Evolutionary conservation across 1,284 basidiomycete species (phyloP), one percentile per base, ranked within the genome.

Genomic region (Irpex sp.): DNA sequence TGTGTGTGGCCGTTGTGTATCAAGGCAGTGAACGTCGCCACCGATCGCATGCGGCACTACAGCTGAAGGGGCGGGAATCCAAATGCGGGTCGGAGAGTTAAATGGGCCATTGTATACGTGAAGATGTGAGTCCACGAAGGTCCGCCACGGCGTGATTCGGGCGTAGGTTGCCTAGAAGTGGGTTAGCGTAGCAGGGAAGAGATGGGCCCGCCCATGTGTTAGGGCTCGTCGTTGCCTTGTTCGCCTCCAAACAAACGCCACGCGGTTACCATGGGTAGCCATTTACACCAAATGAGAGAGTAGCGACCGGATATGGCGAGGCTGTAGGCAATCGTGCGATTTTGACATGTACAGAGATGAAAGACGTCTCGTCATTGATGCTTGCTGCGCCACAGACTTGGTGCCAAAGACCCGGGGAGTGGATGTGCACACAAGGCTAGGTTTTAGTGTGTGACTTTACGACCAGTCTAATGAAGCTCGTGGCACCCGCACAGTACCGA

Each of bases 331-430:
- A 56, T 36, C 54, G 54, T 56, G 54, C 54, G 31, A 56, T 21
- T 56, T 56, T 11, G 31, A 36, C 54, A 9, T 56, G 17, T 9
- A 26, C 11, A 8, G 8, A 31, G 21, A 36, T 56, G 54, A 36
- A 21, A n/a, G 49, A 51, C 17, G 1, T 1, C 5, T 36, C 54
- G 17, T 56, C 26, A 56, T 19, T 17, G 26, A 26, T 26, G 8
- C 34, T 56, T 31, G 54, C 34, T 13, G 11, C 21, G 26, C 54
- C 9, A 34, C 11, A 56, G 13, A 9, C 9, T 17, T 56, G 54
- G 54, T 56, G 54, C 54, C 54, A 56, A 56, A 56, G 54, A 56
- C 54, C 54, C 34, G 54, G 54, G 2, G 49, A 51, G 19, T 19
- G 49, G 49, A n/a, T 51, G 19, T 19, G 49, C 8, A 17, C 8